Evolutionary conservation across 352 stramenopile genomes (phyloP).

Genomic region (Elongisporangium anandrum): DNA sequence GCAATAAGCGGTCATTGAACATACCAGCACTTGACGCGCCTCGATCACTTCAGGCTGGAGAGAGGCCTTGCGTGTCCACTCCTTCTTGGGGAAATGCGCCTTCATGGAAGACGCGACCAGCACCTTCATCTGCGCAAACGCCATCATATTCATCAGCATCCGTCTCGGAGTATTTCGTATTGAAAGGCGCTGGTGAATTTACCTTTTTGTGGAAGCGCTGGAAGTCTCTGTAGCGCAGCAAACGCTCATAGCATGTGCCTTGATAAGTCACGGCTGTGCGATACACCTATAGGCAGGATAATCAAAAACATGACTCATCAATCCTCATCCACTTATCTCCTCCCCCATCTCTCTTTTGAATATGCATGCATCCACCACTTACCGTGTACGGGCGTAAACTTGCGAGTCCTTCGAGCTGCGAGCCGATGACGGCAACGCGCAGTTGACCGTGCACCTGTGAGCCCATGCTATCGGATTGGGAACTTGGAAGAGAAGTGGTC

Average conservation of each 20-base stretch:
- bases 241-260: constrained; percentile 60
- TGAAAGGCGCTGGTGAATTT: neutral
- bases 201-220: constrained; percentile 31
- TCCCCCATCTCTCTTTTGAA: neutral
- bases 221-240: constrained; percentile 72
- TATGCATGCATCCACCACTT: neutral
- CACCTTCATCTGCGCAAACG: constrained; percentile 28
- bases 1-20: neutral
- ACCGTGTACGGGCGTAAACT: constrained; percentile 48
- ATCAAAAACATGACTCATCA: neutral
- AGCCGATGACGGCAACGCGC: constrained; percentile 63
- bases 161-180: neutral
- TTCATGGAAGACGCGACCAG: constrained; percentile 9
- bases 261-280: constrained; percentile 63
- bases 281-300: constrained; percentile 39
- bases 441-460: constrained; percentile 33
- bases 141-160: neutral
- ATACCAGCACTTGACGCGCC: constrained; percentile 59
- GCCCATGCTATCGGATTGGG: neutral
- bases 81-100: constrained; percentile 44
- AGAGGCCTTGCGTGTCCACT: constrained; percentile 47
- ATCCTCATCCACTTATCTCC: neutral
- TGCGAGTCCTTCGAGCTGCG: constrained; percentile 37
- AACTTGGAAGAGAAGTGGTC: neutral
- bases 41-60: constrained; percentile 57